phyloP scores from a whole-genome alignment of 2,329 filamentous ascomycete genomes.

The Cercospora sojina region DNA sequence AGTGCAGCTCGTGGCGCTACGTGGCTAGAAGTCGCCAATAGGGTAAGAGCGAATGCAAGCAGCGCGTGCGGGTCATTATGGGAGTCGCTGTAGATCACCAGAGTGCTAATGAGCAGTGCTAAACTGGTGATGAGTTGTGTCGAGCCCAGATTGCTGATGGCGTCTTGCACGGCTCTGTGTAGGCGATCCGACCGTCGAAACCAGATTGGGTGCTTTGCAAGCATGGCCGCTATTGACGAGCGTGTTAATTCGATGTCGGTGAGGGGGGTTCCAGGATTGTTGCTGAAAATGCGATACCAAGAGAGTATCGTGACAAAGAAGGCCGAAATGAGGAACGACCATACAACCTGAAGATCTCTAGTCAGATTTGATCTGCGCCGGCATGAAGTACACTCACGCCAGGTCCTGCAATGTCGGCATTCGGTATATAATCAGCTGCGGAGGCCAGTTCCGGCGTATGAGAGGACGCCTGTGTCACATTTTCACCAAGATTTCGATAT shows the following conservation, averaged over 20 bases:
- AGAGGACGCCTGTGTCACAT: background rate
- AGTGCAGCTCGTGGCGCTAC: background rate
- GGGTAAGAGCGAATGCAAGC: background rate
- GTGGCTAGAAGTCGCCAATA: background rate
- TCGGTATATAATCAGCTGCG: background rate
- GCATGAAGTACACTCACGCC: background rate
- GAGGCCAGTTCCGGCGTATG: background rate
- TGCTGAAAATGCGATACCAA: background rate
- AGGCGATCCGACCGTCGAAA: background rate
- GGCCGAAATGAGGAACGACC: constrained; percentile 1
- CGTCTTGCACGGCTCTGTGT: background rate
- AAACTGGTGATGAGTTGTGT: background rate
- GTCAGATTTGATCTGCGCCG: background rate
- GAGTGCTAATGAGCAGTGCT: constrained; percentile 2
- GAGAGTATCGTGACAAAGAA: background rate
- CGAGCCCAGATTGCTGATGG: background rate
- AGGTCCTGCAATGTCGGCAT: constrained; percentile 3
- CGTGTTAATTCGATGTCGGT: background rate
- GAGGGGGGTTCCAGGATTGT: background rate
- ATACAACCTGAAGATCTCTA: background rate
- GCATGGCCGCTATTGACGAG: background rate
- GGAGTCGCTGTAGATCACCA: background rate
- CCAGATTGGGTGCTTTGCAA: background rate
- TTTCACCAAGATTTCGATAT: background rate
- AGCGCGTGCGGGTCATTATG: background rate